phyloP scores from a whole-genome alignment of 106 monocot species.

The Dendrobium huoshanense region DNA sequence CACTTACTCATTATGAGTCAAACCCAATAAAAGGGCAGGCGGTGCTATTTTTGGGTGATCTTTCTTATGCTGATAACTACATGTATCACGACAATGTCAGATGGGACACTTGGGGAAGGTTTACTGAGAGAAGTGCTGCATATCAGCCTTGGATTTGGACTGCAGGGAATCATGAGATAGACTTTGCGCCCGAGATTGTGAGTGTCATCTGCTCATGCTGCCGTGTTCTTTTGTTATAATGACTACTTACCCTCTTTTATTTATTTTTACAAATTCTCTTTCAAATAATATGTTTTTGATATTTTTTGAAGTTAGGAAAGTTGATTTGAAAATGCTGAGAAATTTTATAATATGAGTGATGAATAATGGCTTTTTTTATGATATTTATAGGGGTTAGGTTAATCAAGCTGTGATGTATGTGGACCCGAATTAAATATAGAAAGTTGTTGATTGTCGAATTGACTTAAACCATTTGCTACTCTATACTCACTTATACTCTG shows the following conservation, averaged over 20 bases:
- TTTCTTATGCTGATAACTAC: conserved; percentile 77
- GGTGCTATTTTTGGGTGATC: conserved; percentile 69
- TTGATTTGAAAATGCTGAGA: neutral
- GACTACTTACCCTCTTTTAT: neutral
- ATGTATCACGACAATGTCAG: conserved; percentile 67
- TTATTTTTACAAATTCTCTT: neutral
- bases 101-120: conserved; percentile 91
- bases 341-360: neutral
- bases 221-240: neutral
- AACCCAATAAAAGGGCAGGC: conserved; percentile 42
- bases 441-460: too few species aligned
- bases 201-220: conserved; percentile 5
- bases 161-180: conserved; percentile 83
- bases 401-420: too few species aligned
- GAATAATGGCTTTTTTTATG: neutral
- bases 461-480: too few species aligned
- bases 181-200: conserved; percentile 72
- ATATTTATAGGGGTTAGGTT: too few species aligned
- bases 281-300: neutral
- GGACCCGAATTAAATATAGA: too few species aligned
- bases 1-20: conserved; percentile 65
- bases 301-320: neutral
- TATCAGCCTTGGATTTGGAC: conserved; percentile 95
- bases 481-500: too few species aligned
- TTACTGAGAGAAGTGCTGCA: conserved; percentile 62